Base-by-base conservation (phyloP, 345 rosid species). In the Ceriops tagal region DNA sequence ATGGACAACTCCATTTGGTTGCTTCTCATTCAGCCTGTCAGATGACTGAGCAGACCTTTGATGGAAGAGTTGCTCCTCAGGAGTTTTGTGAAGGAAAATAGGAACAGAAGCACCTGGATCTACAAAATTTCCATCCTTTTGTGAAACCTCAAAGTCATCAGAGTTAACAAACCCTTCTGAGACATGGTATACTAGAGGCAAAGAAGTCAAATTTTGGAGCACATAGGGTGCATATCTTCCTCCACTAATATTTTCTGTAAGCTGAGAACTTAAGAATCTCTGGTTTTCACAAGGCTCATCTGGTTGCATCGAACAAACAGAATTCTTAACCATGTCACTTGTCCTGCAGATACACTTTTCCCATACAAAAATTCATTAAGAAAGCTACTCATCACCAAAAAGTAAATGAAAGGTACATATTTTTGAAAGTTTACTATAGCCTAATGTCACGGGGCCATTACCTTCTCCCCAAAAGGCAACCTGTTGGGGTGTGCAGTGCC, bases 141-240 rank as follows among this genome's bases (percentile, higher is more conserved):
- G 76, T 51, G 85, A 81, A 64, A 70, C 69, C 79, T 76, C 72
- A 64, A 83, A 67, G 78, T 75, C 81, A 68, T 79, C 74, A 70
- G 80, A 69, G 77, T 72, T 75, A 46, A 69, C 81, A 46, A 65
- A 51, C 64, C 93, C 92, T 77, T 75, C 85, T 62, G 76, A 85
- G 75, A 88, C 89, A 81, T 79, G 81, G 82, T 81, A 93, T 52
- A 58, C 76, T 64, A 93, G 74, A 73, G 97, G 91, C 79, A 89
- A 80, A 51, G 97, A 89, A 71, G 97, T 93, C 76, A 89, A 84
- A 75, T 93, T 93, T 76, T 93, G 93, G 80, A 91, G 86, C 67
- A 89, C 66, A 75, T 93, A 93, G n/a, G 98, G 97, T 47, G 97
- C 89, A 77, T 89, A 83, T 84, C 83, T 79, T 78, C 88, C 90